phyloP scores from a whole-genome alignment of 83 land plant species.

The Picea abies region DNA sequence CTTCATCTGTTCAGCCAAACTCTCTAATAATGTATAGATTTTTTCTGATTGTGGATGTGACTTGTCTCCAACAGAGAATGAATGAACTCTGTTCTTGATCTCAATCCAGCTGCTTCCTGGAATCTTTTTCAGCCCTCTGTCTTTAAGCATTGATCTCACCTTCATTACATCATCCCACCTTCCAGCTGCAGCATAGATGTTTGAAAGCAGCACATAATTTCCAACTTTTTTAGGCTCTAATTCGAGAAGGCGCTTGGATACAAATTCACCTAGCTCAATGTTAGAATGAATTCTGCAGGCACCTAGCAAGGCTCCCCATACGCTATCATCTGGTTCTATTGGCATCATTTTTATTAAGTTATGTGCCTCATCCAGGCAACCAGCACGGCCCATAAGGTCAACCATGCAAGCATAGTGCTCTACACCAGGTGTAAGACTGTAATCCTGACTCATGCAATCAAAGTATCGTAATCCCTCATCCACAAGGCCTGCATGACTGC shows the following conservation, averaged over 20 bases:
- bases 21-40: not conserved
- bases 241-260: slow-evolving; percentile 41
- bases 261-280: slow-evolving; percentile 32
- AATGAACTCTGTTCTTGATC: slow-evolving; percentile 11
- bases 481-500: slow-evolving; percentile 52
- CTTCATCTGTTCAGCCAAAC: not conserved
- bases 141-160: not conserved
- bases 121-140: slow-evolving; percentile 11
- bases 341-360: slow-evolving; percentile 40
- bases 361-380: slow-evolving; percentile 36
- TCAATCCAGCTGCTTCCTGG: slow-evolving; percentile 17
- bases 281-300: slow-evolving; percentile 47
- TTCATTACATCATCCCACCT: slow-evolving; percentile 12
- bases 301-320: slow-evolving; percentile 53
- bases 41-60: slow-evolving; percentile 15
- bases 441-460: slow-evolving; percentile 32
- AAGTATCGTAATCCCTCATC: slow-evolving; percentile 41
- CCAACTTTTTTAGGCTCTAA: slow-evolving; percentile 42
- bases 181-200: slow-evolving; percentile 16
- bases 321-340: slow-evolving; percentile 37
- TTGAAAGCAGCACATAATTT: slow-evolving; percentile 12
- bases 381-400: slow-evolving; percentile 48
- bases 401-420: slow-evolving; percentile 58
- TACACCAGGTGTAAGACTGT: slow-evolving; percentile 32
- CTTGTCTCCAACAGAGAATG: slow-evolving; percentile 12